phyloP scores from a whole-genome alignment of 2,329 filamentous ascomycete species.

The Zymoseptoria pseudotritici region DNA sequence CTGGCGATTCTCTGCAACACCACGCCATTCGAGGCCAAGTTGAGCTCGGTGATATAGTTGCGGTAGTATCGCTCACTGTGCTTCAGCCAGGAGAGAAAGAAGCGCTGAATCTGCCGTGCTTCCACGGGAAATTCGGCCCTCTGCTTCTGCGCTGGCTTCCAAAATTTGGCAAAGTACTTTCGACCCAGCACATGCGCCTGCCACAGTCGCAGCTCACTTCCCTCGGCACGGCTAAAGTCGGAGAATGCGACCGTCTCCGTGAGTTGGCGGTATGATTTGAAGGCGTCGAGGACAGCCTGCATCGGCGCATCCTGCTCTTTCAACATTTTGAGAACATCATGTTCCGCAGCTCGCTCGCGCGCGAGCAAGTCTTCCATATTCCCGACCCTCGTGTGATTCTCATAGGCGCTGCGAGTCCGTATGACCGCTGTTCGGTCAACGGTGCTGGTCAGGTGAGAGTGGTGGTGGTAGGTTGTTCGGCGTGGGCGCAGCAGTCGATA shows the following conservation, averaged over 20 bases:
- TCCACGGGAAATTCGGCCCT: constrained; percentile 51
- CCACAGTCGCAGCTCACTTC: constrained; percentile 70
- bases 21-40: constrained; percentile 51
- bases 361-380: constrained; percentile 29
- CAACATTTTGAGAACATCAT: constrained; percentile 22
- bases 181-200: constrained; percentile 70
- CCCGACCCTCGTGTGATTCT: constrained; percentile 15
- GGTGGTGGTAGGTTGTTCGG: constrained; percentile 1
- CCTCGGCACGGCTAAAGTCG: constrained; percentile 59
- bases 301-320: constrained; percentile 19
- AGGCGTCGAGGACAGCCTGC: constrained; percentile 18
- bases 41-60: constrained; percentile 71
- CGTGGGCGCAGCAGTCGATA: constrained; percentile 3
- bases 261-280: constrained; percentile 52
- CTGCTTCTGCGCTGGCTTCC: constrained; percentile 46
- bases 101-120: constrained; percentile 71
- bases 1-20: constrained; percentile 50
- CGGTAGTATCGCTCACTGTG: constrained; percentile 83
- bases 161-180: constrained; percentile 63
- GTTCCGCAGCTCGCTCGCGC: constrained; percentile 23
- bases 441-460: constrained; percentile 5
- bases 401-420: constrained; percentile 18
- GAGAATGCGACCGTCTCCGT: constrained; percentile 66
- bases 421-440: constrained; percentile 10
- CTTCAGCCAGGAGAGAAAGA: constrained; percentile 79